Evolutionary conservation across 495 filamentous ascomycete species (phyloP).

Genomic region (Hyaloscypha finlandica): DNA sequence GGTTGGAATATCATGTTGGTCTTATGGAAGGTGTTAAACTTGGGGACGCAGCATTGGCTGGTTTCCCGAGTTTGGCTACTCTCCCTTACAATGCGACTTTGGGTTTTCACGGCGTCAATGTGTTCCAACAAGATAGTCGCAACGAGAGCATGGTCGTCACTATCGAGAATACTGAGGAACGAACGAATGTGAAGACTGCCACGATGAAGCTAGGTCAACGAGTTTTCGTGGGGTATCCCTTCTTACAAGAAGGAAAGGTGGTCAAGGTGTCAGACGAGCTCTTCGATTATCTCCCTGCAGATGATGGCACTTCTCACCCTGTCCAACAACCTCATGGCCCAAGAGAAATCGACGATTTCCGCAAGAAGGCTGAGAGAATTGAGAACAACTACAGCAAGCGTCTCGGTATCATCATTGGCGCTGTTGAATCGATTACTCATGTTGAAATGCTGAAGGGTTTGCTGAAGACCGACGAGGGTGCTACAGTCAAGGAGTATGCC

Average conservation of each 20-base stretch:
- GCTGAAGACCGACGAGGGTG: conserved; percentile 85
- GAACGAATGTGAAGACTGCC: conserved; percentile 69
- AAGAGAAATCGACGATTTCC: conserved; percentile 80
- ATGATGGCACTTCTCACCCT: conserved; percentile 54
- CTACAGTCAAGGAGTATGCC: conserved; percentile 91
- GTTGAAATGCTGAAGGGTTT: conserved; percentile 92
- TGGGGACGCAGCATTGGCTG: conserved; percentile 78
- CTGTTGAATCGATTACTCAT: conserved; percentile 85
- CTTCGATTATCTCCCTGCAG: conserved; percentile 79
- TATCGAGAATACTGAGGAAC: conserved; percentile 69
- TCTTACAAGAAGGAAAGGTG: conserved; percentile 91
- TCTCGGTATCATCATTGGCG: conserved; percentile 82
- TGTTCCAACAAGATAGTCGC: conserved; percentile 96
- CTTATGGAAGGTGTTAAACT: conserved; percentile 86
- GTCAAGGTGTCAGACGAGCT: conserved; percentile 88
- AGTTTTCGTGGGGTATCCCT: conserved; percentile 94
- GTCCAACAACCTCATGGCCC: conserved; percentile 67
- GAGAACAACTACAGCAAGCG: conserved; percentile 87
- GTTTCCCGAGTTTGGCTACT: conserved; percentile 87
- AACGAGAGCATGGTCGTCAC: conserved; percentile 97
- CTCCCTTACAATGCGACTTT: conserved; percentile 77
- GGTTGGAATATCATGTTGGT: conserved; percentile 81
- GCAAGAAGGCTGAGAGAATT: conserved; percentile 79
- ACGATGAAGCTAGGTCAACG: conserved; percentile 79
- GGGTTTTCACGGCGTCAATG: conserved; percentile 87